Conservation (phyloP, 2,329 filamentous ascomycete species). For the Ascochyta fabae region DNA sequence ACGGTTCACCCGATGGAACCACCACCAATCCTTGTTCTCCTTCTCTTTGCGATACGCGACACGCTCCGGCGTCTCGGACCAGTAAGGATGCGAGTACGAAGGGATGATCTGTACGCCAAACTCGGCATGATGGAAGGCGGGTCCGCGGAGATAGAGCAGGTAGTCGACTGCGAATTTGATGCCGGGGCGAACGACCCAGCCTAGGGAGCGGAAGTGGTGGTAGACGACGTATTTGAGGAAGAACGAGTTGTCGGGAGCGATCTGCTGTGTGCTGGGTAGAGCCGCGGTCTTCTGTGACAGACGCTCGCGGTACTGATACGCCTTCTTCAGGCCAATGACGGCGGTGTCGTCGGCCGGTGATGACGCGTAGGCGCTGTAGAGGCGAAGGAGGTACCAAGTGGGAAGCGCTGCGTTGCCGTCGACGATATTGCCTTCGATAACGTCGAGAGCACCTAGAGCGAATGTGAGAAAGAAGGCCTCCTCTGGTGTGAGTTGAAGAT, state of each 20-base stretch:
- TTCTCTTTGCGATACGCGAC: constrained; percentile 59
- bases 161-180: constrained; percentile 96
- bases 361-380: constrained; percentile 73
- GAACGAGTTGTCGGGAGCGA: constrained; percentile 81
- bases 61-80: constrained; percentile 61
- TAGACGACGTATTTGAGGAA: constrained; percentile 87
- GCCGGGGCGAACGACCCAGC: constrained; percentile 91
- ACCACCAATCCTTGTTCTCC: constrained; percentile 70
- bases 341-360: constrained; percentile 55
- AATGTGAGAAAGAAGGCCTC: constrained; percentile 92
- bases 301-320: constrained; percentile 22
- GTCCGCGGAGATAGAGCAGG: constrained; percentile 90
- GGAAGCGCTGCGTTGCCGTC: constrained; percentile 48
- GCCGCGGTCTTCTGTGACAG: constrained; percentile 12
- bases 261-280: constrained; percentile 31
- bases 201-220: constrained; percentile 93
- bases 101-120: constrained; percentile 88
- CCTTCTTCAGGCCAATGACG: constrained; percentile 18
- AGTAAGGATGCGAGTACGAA: constrained; percentile 76
- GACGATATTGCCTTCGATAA: constrained; percentile 65
- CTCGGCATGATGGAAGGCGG: constrained; percentile 93
- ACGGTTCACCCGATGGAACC: constrained; percentile 87
- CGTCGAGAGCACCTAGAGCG: constrained; percentile 73
- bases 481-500: constrained; percentile 88
- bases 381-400: constrained; percentile 41